These are phyloP conservation scores for Pugionium cornutum DNA, from an alignment of 345 rosid species.

Conservation along the genomic window DNA sequence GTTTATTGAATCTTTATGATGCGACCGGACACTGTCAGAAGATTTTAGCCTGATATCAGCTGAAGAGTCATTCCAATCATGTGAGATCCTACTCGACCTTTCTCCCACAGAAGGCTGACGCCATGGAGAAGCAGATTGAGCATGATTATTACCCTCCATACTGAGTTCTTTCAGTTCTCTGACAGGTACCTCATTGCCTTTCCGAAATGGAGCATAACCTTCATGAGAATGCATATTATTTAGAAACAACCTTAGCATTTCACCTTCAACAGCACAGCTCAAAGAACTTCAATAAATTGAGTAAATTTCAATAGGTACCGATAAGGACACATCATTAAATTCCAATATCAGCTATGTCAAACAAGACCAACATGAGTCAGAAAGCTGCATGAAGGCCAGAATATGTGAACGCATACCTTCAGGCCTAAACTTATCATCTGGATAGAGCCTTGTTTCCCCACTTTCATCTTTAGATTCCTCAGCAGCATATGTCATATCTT, in stretches of 20 bases:
- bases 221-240: conserved; percentile 37
- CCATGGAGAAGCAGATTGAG: conserved; percentile 48
- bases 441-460: conserved; percentile 45
- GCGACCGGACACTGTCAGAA: conserved; percentile 54
- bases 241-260: conserved; percentile 1
- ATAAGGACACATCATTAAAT: conserved; percentile 4
- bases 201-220: conserved; percentile 46
- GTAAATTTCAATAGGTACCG: not conserved
- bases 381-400: conserved; percentile 24
- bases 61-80: conserved; percentile 54
- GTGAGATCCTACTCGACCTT: conserved; percentile 41
- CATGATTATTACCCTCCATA: conserved; percentile 48
- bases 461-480: conserved; percentile 55
- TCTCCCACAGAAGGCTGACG: conserved; percentile 57
- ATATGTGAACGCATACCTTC: conserved; percentile 52
- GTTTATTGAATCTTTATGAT: conserved; percentile 49
- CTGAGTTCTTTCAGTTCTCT: conserved; percentile 44
- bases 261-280: conserved; percentile 15
- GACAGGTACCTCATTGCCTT: conserved; percentile 50
- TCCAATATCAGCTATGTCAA: conserved; percentile 22
- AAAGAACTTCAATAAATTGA: not conserved
- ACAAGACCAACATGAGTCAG: conserved; percentile 7
- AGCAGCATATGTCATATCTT: conserved; percentile 50
- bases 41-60: conserved; percentile 49
- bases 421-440: conserved; percentile 55